These are phyloP conservation scores for Sergeia podlipaevii DNA, from an alignment of 208 protist species.

Conservation along the genomic window DNA sequence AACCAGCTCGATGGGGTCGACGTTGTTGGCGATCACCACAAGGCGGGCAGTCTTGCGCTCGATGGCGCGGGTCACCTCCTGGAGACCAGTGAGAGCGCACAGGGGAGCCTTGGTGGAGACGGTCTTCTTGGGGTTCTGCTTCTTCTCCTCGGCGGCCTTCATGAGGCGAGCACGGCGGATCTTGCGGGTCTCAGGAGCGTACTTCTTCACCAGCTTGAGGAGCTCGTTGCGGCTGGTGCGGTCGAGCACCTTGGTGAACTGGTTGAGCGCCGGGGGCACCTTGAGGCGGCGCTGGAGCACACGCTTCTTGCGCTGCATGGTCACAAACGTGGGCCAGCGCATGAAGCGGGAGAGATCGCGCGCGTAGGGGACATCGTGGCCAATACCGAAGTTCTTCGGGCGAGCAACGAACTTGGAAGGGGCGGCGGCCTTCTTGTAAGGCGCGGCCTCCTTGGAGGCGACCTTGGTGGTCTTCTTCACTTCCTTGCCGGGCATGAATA, in stretches of 20 bases:
- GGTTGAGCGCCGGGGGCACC: slow-evolving; percentile 89
- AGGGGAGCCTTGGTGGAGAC: slow-evolving; percentile 86
- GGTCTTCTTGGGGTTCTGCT: slow-evolving; percentile 74
- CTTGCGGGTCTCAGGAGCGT: slow-evolving; percentile 95
- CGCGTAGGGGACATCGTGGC: slow-evolving; percentile 91
- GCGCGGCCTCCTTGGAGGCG: slow-evolving; percentile 63
- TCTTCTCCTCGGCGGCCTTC: slow-evolving; percentile 92
- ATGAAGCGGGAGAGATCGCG: slow-evolving; percentile 98
- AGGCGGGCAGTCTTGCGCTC: slow-evolving; percentile 99
- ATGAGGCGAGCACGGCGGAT: slow-evolving; percentile 95
- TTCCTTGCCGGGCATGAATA: slow-evolving; percentile 83
- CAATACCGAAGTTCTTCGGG: slow-evolving; percentile 92
- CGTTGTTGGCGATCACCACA: slow-evolving; percentile 99
- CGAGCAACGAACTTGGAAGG: slow-evolving; percentile 69
- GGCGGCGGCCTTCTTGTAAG: slow-evolving; percentile 68
- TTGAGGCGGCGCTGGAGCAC: slow-evolving; percentile 98
- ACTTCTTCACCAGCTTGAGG: slow-evolving; percentile 98
- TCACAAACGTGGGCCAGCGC: slow-evolving; percentile 98
- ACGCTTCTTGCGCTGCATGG: slow-evolving; percentile 97
- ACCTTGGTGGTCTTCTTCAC: slow-evolving; percentile 70
- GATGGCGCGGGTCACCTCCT: slow-evolving; percentile 97
- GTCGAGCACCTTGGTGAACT: slow-evolving; percentile 93
- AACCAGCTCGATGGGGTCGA: slow-evolving; percentile 99
- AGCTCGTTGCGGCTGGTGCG: slow-evolving; percentile 95
- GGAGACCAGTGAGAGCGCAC: slow-evolving; percentile 95